Evolutionary conservation across 129 eudicot genomes (phyloP).

Genomic region (Helianthus annuus): HanXRQr2.0-SUNRISE NC_035447.2:81520509-81521008

Average conservation of each 20-base stretch:
- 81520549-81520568: background rate
- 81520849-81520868: background rate
- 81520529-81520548: slow-evolving; percentile 7
- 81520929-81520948: no score
- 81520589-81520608: background rate
- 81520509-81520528: slow-evolving; percentile 27
- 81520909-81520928: no score
- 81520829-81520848: background rate
- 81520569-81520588: background rate
- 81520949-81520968: no score
- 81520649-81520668: background rate
- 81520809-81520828: background rate
- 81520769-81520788: background rate
- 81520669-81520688: background rate
- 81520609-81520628: background rate
- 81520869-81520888: background rate
- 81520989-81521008: no score
- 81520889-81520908: no score
- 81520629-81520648: background rate
- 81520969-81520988: no score
- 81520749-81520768: background rate
- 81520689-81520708: background rate
- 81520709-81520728: slow-evolving; percentile 6
- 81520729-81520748: background rate
- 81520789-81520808: background rate